Evolutionary conservation across 139 green algal genomes (phyloP).

Genomic region (Ulvella scutata): DNA sequence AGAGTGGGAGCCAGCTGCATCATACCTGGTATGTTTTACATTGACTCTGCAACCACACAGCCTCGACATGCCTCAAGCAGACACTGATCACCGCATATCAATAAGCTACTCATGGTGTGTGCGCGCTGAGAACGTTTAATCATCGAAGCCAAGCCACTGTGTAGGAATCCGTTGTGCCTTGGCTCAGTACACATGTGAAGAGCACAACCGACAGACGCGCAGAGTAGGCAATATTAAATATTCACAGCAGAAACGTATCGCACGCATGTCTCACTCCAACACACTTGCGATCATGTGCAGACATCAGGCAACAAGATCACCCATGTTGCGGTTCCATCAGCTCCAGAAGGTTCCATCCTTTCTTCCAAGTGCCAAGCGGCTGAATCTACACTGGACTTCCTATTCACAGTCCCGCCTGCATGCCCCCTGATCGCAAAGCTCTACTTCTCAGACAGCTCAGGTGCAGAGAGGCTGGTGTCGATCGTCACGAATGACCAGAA

Average conservation of each 20-base stretch:
- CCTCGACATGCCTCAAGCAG: too few relatives aligned
- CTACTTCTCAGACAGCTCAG: not conserved
- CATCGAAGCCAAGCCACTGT: too few relatives aligned
- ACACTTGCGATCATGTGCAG: not conserved
- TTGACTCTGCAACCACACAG: not conserved
- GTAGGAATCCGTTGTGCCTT: too few relatives aligned
- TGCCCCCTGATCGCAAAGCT: not conserved
- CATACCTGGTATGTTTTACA: not conserved
- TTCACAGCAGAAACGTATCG: too few relatives aligned
- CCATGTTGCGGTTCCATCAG: not conserved
- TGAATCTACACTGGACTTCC: not conserved
- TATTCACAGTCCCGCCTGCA: not conserved
- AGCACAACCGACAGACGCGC: too few relatives aligned
- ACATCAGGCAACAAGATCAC: not conserved
- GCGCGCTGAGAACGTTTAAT: too few relatives aligned
- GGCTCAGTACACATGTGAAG: too few relatives aligned
- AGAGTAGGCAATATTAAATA: too few relatives aligned
- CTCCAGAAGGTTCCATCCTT: not conserved
- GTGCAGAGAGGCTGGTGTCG: not conserved
- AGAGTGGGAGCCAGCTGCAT: not conserved
- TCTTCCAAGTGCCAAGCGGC: not conserved
- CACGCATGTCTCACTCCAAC: too few relatives aligned
- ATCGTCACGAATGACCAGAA: not conserved
- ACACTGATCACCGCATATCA: too few relatives aligned
- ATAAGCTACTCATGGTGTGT: too few relatives aligned